Evolutionary conservation across 73 alveolate species (phyloP).

Genomic region (Symbiodinium natans): DNA sequence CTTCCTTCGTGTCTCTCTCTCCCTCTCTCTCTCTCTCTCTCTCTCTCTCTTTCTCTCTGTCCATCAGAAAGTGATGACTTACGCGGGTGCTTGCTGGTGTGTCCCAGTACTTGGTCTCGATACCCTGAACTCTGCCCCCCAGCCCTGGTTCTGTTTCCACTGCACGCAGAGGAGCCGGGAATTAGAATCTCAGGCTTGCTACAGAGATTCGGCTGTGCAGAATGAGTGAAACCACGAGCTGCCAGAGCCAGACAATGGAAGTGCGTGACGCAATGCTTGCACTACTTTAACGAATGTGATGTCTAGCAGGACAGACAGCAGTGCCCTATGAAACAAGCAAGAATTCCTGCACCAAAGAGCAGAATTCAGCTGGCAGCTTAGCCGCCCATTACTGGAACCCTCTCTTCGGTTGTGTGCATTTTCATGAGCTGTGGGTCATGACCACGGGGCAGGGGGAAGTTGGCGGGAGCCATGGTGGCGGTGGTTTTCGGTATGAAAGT

Average conservation of each 20-base stretch:
- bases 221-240: background rate
- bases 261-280: background rate
- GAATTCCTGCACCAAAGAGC: background rate
- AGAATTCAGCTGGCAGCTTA: background rate
- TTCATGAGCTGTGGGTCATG: background rate
- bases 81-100: too few species aligned
- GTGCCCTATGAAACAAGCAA: background rate
- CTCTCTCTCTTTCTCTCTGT: too few species aligned
- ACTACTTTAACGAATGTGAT: background rate
- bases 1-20: too few species aligned
- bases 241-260: background rate
- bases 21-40: too few species aligned
- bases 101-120: too few species aligned
- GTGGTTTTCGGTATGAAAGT: background rate
- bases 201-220: background rate
- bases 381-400: background rate
- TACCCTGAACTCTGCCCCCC: too few species aligned
- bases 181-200: background rate
- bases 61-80: too few species aligned
- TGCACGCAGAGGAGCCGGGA: background rate
- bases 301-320: background rate
- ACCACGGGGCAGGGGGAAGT: background rate
- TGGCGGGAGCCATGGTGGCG: background rate
- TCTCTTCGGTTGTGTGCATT: background rate
- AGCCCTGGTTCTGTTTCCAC: background rate